A percentile compares a stretch with the other conserved stretches of the same genome.
Evolutionary conservation across 805 yeast genomes (phyloP).

Genomic region (Millerozyma acaciae): DNA sequence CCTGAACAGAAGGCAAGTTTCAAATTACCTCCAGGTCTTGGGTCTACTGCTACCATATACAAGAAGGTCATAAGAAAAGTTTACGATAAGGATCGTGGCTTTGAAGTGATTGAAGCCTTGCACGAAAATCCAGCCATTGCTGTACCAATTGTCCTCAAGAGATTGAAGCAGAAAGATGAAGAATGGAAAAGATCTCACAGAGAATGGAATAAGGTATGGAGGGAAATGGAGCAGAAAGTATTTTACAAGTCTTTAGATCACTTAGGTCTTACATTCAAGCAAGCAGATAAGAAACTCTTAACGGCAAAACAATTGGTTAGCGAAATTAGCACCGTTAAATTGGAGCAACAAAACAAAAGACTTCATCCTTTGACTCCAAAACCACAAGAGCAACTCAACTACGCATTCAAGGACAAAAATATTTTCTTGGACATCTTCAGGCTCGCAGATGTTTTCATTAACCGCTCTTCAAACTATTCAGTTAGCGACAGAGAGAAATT

Average conservation of each 20-base stretch:
- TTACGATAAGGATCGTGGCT: constrained; percentile 91
- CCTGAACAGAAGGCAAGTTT: constrained; percentile 82
- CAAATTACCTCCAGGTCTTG: constrained; percentile 88
- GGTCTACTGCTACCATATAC: constrained; percentile 91
- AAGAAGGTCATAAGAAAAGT: constrained; percentile 89
- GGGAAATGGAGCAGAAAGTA: constrained; percentile 94
- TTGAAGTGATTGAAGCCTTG: constrained; percentile 91
- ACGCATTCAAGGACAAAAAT: constrained; percentile 58
- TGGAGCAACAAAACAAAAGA: constrained; percentile 85
- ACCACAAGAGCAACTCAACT: constrained; percentile 72
- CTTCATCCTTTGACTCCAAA: constrained; percentile 81
- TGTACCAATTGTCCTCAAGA: constrained; percentile 85
- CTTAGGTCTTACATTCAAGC: constrained; percentile 92
- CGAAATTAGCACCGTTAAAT: constrained; percentile 87
- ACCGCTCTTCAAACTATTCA: constrained; percentile 70
- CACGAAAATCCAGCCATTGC: constrained; percentile 95
- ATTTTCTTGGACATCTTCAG: constrained; percentile 71
- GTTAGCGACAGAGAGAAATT: constrained; percentile 75
- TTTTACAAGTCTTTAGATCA: constrained; percentile 93
- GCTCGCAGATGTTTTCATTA: constrained; percentile 63
- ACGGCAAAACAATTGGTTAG: constrained; percentile 88
- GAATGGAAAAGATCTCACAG: constrained; percentile 98
- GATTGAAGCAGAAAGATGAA: constrained; percentile 96
- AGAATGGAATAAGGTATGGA: constrained; percentile 99
- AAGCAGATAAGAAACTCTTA: constrained; percentile 87